Evolutionary conservation across 2,329 filamentous ascomycete species (phyloP), one percentile per base, ranked within the genome.

Genomic region (Venturia effusa): DNA sequence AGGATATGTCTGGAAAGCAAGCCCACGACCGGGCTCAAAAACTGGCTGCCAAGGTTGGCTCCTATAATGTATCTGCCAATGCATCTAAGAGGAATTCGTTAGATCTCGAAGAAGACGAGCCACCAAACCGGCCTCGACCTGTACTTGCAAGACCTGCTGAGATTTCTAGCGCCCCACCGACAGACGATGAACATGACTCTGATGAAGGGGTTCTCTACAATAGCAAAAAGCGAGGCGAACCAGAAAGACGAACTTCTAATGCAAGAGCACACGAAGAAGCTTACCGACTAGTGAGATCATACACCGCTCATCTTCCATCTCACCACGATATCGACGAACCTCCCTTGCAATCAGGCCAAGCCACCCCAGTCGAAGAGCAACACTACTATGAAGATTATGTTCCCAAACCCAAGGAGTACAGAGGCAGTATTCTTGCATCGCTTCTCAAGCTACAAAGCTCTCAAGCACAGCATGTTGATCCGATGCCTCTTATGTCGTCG

Each of bases 341-440:
- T 70, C 70, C 11, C 66, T 71, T 10, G 40, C 70, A 66, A 15
- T 83, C 81, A 19, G 80, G 80, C 19, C 77, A 77, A 54, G 74
- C 77, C 7, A 83, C 81, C 2, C 81, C 79, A 1, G 74, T 73
- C 1, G 73, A 76, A 51, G 77, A 80, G 57, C 71, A 75, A 45
- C 79, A 83, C 54, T 78, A 82, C 27, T 80, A 82, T 59, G 81
- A 84, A 54, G 81, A 84, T 64, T 90, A 89, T 70, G 83, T 89
- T 22, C 84, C 87, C 55, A 80, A 81, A 51, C 89, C 89, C 4
- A 76, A 80, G 27, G 83, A 87, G 67, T 92, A 90, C 72, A 84
- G 86, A 61, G 87, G 86, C 37, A 89, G 90, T 37, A 84, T 93
- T 59, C 77, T 95, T 0, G 86, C 87, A 2, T 87, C 86, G 0